A percentile compares a stretch with the other conserved stretches of the same genome.
Conservation (phyloP, 208 protist species). For the Plasmodiophora brassicae region DNA sequence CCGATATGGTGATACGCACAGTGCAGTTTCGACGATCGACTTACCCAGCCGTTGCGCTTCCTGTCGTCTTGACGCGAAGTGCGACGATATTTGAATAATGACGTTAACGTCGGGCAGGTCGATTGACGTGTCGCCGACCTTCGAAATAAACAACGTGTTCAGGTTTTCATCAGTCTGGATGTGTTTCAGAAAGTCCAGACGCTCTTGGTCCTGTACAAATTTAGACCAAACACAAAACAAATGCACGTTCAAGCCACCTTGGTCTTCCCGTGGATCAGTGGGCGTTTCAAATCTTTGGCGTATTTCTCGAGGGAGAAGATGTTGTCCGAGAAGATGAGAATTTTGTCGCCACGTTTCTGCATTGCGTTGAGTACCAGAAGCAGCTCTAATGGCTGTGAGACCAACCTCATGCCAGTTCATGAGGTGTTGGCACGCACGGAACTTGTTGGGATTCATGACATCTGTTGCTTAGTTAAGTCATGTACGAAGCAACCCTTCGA, state of each 20-base stretch:
- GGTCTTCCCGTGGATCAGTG: too few species aligned
- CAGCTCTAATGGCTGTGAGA: too few species aligned
- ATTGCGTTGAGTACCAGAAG: too few species aligned
- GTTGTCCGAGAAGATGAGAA: slow-evolving; percentile 96
- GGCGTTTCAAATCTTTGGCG: too few species aligned
- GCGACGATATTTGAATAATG: slow-evolving; percentile 91
- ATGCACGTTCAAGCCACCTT: too few species aligned
- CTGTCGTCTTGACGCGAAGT: slow-evolving; percentile 82
- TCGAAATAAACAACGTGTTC: slow-evolving; percentile 92
- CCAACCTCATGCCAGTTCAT: slow-evolving; percentile 88
- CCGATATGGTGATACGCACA: too few species aligned
- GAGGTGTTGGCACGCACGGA: slow-evolving; percentile 73
- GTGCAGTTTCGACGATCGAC: too few species aligned
- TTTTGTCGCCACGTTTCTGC: not conserved
- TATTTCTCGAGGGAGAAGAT: slow-evolving; percentile 89
- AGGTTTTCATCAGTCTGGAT: slow-evolving; percentile 44
- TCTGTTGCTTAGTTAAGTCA: too few species aligned
- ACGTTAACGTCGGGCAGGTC: slow-evolving; percentile 95
- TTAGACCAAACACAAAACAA: too few species aligned
- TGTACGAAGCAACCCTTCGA: not conserved
- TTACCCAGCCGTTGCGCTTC: slow-evolving; percentile 93
- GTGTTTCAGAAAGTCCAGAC: too few species aligned
- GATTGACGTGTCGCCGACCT: slow-evolving; percentile 64
- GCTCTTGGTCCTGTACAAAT: too few species aligned
- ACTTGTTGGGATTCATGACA: slow-evolving; percentile 82